Base-by-base conservation (phyloP, 192 early-diverging fungal species). In the Cetraspora pellucida region DNA sequence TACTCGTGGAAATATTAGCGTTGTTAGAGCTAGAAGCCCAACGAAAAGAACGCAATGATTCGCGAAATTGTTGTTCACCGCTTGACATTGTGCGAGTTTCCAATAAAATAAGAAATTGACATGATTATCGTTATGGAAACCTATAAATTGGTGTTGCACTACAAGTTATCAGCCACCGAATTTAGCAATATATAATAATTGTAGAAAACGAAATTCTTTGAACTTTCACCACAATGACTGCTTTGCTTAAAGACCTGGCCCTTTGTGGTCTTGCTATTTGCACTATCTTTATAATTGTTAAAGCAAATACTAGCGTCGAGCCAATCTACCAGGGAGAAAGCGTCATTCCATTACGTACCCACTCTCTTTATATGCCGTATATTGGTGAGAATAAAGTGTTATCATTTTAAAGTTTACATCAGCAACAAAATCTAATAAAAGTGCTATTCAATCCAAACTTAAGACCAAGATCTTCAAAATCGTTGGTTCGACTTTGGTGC, bases 401-500 rank as follows among this genome's bases (percentile, higher is more conserved):
- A 37, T 7, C 37, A 37, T 7, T 1, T 37, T 37, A 6, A 37
- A 2, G 7, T 37, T 37, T 37, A 37, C 37, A 37, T 7, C 3
- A 37, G 37, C 0, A 37, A 37, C 3, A 37, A 37, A 37, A 37
- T 2, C 37, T 37, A 37, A 27, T 69, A 0, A 65, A 17, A 47
- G 46, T 14, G 37, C 66, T 23, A 21, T 11, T 11, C 11, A 27
- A 28, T 60, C 25, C 19, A n/a, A 28, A n/a, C 43, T 65, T 65
- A 74, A 86, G 93, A 94, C 83, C 88, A 92, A 81, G 91, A 90
- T 28, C 87, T 93, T 75, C 87, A 91, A 74, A 91, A 88, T 83
- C 89, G 95, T 78, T 94, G 95, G 89, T 99, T 94, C 87, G 94
- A 99, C 80, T 98, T 93, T 89, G 96, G 95, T 54, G 97, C 93